phyloP scores from a whole-genome alignment of 225 moss, liverwort and hornwort species.

The Sphagnum contortum region DNA sequence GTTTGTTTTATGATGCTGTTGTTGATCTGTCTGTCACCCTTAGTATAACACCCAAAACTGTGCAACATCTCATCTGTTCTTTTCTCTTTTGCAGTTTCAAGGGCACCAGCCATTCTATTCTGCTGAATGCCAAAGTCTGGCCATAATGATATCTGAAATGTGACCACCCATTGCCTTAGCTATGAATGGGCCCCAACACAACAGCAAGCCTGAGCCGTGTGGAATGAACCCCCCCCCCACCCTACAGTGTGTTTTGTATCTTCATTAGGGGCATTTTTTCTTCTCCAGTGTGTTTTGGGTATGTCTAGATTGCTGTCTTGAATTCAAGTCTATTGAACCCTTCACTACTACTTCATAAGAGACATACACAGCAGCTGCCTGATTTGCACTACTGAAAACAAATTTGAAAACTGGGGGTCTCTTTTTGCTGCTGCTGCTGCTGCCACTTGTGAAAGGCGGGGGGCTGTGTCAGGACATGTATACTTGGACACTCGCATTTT shows the following conservation, averaged over 20 bases:
- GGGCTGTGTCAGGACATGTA: slow-evolving; percentile 59
- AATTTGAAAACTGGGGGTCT: slow-evolving; percentile 4
- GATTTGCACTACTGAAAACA: background rate
- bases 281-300: background rate
- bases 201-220: too few species aligned
- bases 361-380: too few species aligned
- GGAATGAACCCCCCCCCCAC: too few species aligned
- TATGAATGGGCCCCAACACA: background rate
- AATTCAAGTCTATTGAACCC: slow-evolving; percentile 6
- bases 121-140: background rate
- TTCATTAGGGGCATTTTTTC: slow-evolving; percentile 6
- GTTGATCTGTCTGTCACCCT: background rate
- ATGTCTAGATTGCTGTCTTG: too few species aligned
- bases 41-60: slow-evolving; percentile 15
- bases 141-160: slow-evolving; percentile 14
- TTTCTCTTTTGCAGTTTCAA: background rate
- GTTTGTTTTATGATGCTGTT: slow-evolving; percentile 10
- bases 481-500: slow-evolving; percentile 86
- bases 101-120: background rate
- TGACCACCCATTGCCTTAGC: slow-evolving; percentile 4
- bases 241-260: slow-evolving; percentile 1
- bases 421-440: background rate
- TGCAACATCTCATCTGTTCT: background rate
- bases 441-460: background rate
- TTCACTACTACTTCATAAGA: slow-evolving; percentile 9